Base-by-base conservation (phyloP, 495 filamentous ascomycete species). In the Talaromyces proteolyticus region DNA sequence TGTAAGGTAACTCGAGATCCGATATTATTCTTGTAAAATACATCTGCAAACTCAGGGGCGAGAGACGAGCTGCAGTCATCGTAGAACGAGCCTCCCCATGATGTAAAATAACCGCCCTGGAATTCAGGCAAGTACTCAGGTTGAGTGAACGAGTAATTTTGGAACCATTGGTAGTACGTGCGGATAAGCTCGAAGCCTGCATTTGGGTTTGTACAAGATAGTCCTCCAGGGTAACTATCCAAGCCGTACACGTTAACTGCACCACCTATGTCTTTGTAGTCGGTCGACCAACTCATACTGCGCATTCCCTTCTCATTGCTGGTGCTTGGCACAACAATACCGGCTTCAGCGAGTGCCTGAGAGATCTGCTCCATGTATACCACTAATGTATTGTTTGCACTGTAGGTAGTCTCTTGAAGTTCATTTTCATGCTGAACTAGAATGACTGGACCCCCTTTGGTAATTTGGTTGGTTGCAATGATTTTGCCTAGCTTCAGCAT, bases 1-100 rank as follows among this genome's bases (percentile, higher is more conserved):
- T 73, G 63, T 17, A 79, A 49, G 0, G 70, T 79, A 1, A 75
- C 59, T 19, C 73, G 53, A 36, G 73, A 72, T 7, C 69, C 78
- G 48, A 81, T 68, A 41, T 79, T 75, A 47, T 76, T 73, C 56
- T 80, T 80, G 56, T 80, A 83, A 47, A 73, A 81, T 2, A 80
- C 69, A 57, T 78, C 75, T 7, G 70, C 67, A 56, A 77, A 80
- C 46, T 68, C 68, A 5, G 75, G 75, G 16, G 68, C 71, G 34
- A 72, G 68, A 48, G 77, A 67, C 18, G 74, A 53, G 24, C 59
- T 23, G 53, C 77, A 74, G 20, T 57, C 49, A 49, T 76, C 75
- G 51, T 74, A 79, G 51, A 71, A 70, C 6, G 62, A 64, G 2
- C 73, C 75, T 26, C 75, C 76, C 77, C 78, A 82, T 12, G 72